Evolutionary conservation across 73 alveolate genomes (phyloP).

Genomic region (Diophrys sp.): DNA sequence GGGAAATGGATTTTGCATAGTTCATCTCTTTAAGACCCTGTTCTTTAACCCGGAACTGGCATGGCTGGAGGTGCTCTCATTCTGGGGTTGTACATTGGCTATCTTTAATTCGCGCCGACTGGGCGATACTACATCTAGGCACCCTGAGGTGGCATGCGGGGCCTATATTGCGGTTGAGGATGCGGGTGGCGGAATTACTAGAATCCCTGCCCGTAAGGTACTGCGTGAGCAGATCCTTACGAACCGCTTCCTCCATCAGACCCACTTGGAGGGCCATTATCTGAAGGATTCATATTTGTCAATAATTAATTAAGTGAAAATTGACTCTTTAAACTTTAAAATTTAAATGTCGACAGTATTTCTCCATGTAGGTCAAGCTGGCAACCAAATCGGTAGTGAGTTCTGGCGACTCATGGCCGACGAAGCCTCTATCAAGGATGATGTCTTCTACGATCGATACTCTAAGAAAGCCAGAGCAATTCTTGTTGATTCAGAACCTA

Average conservation of each 20-base stretch:
- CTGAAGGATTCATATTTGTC: background rate
- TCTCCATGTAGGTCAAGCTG: slow-evolving; percentile 77
- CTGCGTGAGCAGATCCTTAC: too few relatives aligned
- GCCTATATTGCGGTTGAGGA: background rate
- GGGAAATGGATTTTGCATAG: slow-evolving; percentile 13
- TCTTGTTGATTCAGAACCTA: slow-evolving; percentile 74
- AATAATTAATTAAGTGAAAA: background rate
- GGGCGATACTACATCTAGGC: background rate
- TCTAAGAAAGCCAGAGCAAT: slow-evolving; percentile 56
- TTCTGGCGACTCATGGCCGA: slow-evolving; percentile 61
- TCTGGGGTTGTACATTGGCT: background rate
- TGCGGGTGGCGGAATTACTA: too few relatives aligned
- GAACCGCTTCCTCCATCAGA: too few relatives aligned
- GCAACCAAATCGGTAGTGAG: slow-evolving; percentile 70
- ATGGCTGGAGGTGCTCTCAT: background rate
- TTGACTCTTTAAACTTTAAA: slow-evolving; percentile 1
- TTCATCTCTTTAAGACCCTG: background rate
- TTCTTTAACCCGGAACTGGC: background rate
- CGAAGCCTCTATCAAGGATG: slow-evolving; percentile 57
- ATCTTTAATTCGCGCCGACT: background rate
- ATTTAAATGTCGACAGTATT: slow-evolving; percentile 62
- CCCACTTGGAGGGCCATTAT: too few relatives aligned
- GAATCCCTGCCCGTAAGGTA: too few relatives aligned
- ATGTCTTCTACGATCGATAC: slow-evolving; percentile 48
- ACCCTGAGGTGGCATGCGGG: background rate